A percentile compares a stretch with the other conserved stretches of the same genome.
phyloP scores from a whole-genome alignment of 2,329 filamentous ascomycete species.

The Colletotrichum camelliae region DNA sequence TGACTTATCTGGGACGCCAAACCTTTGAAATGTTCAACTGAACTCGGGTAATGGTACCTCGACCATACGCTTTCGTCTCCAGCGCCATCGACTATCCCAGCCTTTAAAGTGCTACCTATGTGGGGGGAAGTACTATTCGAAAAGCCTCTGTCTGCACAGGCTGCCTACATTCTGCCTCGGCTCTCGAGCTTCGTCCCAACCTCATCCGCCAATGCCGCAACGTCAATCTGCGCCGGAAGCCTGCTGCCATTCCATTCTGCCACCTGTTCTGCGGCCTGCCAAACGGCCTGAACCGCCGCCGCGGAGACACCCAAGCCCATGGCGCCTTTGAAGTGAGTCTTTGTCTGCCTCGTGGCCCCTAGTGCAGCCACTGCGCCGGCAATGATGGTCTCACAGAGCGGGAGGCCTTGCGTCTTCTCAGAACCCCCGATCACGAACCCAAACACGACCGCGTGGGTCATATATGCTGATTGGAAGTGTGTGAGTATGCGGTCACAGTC shows the following conservation, averaged over 20 bases:
- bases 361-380: background rate
- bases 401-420: background rate
- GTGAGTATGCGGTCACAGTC: background rate
- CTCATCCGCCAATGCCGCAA: background rate
- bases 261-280: background rate
- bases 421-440: background rate
- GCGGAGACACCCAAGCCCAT: background rate
- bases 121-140: background rate
- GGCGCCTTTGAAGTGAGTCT: background rate
- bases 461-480: background rate
- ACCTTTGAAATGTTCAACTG: background rate
- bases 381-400: background rate
- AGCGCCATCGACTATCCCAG: background rate
- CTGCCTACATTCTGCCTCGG: background rate
- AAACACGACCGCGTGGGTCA: background rate
- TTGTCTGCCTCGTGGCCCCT: background rate
- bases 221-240: background rate
- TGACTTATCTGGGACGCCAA: background rate
- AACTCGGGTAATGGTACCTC: background rate
- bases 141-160: background rate
- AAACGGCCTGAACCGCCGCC: background rate
- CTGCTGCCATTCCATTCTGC: background rate
- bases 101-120: background rate
- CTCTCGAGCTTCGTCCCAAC: background rate
- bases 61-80: background rate